A percentile compares a stretch with the other conserved stretches of the same genome.
Conservation (phyloP, 352 stramenopile species). For the Globisporangium radiosum region DNA sequence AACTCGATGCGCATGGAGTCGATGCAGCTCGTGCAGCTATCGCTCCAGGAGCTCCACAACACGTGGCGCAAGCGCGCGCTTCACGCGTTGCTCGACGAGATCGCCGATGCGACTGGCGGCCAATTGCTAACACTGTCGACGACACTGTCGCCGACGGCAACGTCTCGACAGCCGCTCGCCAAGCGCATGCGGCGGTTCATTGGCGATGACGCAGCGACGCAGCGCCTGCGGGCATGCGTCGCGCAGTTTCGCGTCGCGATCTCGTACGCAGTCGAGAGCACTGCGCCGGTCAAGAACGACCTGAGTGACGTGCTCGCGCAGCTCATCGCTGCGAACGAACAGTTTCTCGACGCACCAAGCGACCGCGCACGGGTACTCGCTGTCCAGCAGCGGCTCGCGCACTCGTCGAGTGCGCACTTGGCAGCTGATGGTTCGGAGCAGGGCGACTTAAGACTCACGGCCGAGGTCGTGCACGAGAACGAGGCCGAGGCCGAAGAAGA, state of each 20-base stretch:
- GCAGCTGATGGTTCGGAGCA: constrained; percentile 51
- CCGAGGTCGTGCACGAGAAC: constrained; percentile 89
- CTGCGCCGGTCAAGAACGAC: constrained; percentile 62
- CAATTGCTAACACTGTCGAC: too few relatives aligned
- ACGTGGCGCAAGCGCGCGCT: constrained; percentile 96
- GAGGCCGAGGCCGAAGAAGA: constrained; percentile 85
- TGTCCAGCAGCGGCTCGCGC: constrained; percentile 57
- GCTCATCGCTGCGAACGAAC: constrained; percentile 47
- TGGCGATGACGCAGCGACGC: constrained; percentile 21
- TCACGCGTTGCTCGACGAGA: constrained; percentile 82
- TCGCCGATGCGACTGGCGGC: constrained; percentile 17
- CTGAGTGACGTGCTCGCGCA: constrained; percentile 58
- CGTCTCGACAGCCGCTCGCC: constrained; percentile 23
- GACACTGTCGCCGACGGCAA: constrained; percentile 2
- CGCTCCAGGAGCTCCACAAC: constrained; percentile 95
- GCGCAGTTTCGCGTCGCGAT: constrained; percentile 74
- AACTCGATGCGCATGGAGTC: constrained; percentile 99
- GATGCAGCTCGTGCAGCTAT: constrained; percentile 98
- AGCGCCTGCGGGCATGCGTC: constrained; percentile 66
- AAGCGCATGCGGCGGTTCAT: constrained; percentile 67
- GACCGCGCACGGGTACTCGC: constrained; percentile 46
- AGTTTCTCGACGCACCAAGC: constrained; percentile 47
- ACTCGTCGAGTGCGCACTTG: constrained; percentile 38
- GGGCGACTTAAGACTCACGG: constrained; percentile 66
- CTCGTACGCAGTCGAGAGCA: constrained; percentile 62